A percentile compares a stretch with the other conserved stretches of the same genome.
Evolutionary conservation across 768 basidiomycete genomes (phyloP).

Genomic region (Kwoniella sp.): DNA sequence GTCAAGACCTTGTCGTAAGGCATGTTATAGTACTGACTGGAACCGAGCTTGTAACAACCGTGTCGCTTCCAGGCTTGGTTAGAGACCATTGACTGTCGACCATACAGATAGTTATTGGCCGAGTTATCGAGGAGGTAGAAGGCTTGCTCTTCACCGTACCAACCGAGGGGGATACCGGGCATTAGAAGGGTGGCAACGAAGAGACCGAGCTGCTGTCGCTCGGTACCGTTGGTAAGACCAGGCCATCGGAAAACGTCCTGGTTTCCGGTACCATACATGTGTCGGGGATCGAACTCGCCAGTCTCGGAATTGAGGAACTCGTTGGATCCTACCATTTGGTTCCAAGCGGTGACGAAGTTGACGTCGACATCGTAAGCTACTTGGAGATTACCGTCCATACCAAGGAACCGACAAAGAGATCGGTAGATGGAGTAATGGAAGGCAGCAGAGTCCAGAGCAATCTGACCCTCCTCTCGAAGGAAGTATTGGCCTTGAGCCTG

Average conservation of each 20-base stretch:
- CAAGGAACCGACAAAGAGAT: conserved; percentile 78
- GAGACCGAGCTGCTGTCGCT: conserved; percentile 71
- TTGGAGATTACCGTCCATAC: conserved; percentile 92
- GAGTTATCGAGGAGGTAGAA: conserved; percentile 84
- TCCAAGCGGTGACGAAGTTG: conserved; percentile 89
- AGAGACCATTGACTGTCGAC: conserved; percentile 87
- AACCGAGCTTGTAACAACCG: conserved; percentile 87
- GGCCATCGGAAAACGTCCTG: conserved; percentile 96
- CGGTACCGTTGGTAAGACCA: conserved; percentile 78
- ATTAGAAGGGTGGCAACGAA: conserved; percentile 78
- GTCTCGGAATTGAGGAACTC: conserved; percentile 77
- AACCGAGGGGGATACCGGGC: conserved; percentile 83
- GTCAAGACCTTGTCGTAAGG: conserved; percentile 74
- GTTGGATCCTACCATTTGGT: conserved; percentile 75
- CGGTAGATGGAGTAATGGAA: conserved; percentile 97
- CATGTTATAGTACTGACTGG: conserved; percentile 92
- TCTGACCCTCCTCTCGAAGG: conserved; percentile 66
- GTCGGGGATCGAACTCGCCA: conserved; percentile 72
- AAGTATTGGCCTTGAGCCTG: conserved; percentile 71
- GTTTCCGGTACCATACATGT: conserved; percentile 90
- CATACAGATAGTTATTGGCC: conserved; percentile 83
- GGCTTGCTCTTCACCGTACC: conserved; percentile 86
- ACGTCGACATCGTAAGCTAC: conserved; percentile 81
- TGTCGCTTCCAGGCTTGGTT: conserved; percentile 88
- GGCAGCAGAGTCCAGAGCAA: conserved; percentile 74